Evolutionary conservation across 208 protist species (phyloP).

Genomic region (Naegleria lovaniensis): DNA sequence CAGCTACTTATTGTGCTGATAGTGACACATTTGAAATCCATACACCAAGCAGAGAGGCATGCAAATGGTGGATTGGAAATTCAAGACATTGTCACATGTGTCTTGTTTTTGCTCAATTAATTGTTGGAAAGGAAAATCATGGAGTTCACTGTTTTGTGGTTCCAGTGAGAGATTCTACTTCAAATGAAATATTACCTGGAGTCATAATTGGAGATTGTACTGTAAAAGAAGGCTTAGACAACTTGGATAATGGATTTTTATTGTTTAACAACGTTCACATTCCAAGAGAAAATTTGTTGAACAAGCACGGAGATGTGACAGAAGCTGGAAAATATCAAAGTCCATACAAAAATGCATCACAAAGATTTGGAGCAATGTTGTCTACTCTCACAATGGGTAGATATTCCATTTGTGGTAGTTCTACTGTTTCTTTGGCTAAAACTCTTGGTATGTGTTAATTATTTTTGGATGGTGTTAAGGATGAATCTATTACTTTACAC

Average conservation of each 20-base stretch:
- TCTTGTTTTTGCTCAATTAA: conserved; percentile 34
- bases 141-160: conserved; percentile 32
- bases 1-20: conserved; percentile 38
- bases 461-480: background rate
- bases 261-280: conserved; percentile 36
- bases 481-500: background rate
- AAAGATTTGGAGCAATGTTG: background rate
- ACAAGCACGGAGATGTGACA: conserved; percentile 30
- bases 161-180: conserved; percentile 21
- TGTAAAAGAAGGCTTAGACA: conserved; percentile 22
- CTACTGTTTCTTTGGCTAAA: background rate
- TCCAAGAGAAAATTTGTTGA: conserved; percentile 34
- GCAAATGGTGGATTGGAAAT: conserved; percentile 40
- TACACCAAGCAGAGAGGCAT: conserved; percentile 22
- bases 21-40: conserved; percentile 30
- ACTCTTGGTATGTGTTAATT: background rate
- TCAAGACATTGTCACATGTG: conserved; percentile 16
- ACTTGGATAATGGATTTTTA: conserved; percentile 31
- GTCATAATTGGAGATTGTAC: conserved; percentile 18
- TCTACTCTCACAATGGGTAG: background rate
- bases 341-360: background rate
- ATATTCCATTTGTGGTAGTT: background rate
- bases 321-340: conserved; percentile 27
- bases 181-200: conserved; percentile 14
- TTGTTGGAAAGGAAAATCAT: background rate